Conservation (phyloP, 2,329 filamentous ascomycete species). For the Ceratocystis diversiconidia region DNA sequence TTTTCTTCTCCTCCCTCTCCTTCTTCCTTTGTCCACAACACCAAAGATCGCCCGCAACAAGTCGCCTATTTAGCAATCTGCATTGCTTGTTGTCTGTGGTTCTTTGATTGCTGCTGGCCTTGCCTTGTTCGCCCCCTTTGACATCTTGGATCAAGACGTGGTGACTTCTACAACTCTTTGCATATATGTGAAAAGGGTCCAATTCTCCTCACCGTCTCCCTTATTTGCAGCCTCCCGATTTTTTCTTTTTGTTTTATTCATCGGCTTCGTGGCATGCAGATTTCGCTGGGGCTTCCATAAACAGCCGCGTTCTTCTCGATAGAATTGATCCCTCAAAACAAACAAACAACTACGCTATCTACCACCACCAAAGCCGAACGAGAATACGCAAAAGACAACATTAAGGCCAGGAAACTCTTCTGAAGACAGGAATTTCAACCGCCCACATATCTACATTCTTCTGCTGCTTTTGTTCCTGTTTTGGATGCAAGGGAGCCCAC, state of each 20-base stretch:
- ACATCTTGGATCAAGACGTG: background rate
- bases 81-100: background rate
- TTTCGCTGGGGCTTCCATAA: background rate
- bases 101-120: background rate
- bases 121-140: background rate
- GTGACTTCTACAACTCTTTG: background rate
- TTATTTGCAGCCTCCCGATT: background rate
- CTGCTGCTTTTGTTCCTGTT: background rate
- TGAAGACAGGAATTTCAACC: slow-evolving; percentile 1
- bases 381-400: background rate
- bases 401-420: background rate
- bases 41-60: background rate
- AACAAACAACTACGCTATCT: background rate
- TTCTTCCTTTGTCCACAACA: background rate
- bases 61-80: background rate
- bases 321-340: background rate
- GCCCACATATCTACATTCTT: slow-evolving; percentile 3
- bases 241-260: background rate
- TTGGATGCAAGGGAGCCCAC: background rate
- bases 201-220: background rate
- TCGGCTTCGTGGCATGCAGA: background rate
- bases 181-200: background rate
- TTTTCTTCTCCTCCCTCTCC: background rate
- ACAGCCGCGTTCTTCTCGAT: background rate
- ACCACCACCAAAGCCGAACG: background rate